Base-by-base conservation (phyloP, 202 grass and related monocot genomes). In the Carex arenaria region DNA sequence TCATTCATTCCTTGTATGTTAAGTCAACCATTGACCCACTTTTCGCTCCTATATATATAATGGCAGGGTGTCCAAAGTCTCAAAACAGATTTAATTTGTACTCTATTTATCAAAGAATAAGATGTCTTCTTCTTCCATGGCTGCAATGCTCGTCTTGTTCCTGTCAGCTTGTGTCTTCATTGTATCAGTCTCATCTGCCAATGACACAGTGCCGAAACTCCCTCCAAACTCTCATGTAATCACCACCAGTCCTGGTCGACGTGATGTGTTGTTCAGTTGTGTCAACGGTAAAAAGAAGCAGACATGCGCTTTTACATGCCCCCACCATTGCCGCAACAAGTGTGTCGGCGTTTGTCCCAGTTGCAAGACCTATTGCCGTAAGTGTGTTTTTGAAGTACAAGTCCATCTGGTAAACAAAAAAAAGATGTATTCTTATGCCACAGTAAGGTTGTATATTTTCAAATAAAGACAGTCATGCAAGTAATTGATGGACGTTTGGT, bases 321-420 rank as follows among this genome's bases (percentile, higher is more conserved):
- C 84, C 70, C 2, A 10, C 36, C 74, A 87, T 3, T 94, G 92
- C 89, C 81, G 53, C n/a, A 85, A n/a, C 0, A 84, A 85, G 87
- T 92, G 92, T 85, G 76, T 94, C 10, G 85, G 85, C 34, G 61
- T 88, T 57, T 92, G 92, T 85, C 89, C 92, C 0, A 76, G 83
- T 64, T 94, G 92, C 92, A 76, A 81, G 63, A 92, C 92, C 57
- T 92, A 84, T 83, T 92, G 92, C 89, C 52, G 91, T 93, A 60
- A 36, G 87, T 82, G 45, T 26, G 26, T 26, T 26, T 40, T 26
- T 60, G 56, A 13, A 36, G 3, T n/a, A 15, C 6, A 8, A 36
- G 72, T 53, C 10, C 5, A 74, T 28, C 26, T 55, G 54, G n/a
- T 30, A 26, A 26, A 26, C 26, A 26, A 26, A 31, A 22, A 57